Base-by-base conservation (phyloP, 768 basidiomycete species). In the Trametes coccinea region DNA sequence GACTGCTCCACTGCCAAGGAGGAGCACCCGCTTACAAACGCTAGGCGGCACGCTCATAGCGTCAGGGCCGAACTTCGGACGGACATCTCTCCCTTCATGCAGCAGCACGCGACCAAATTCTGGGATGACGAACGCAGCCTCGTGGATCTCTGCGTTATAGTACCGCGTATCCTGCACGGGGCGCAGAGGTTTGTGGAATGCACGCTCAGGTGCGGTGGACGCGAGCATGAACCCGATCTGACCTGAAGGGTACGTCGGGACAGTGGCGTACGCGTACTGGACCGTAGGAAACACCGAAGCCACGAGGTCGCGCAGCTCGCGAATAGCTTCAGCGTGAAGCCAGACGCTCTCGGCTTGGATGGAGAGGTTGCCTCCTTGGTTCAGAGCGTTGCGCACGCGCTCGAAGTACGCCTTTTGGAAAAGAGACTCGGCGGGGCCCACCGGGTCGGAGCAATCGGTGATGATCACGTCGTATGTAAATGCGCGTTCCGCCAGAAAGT, bases 181-280 rank as follows among this genome's bases (percentile, higher is more conserved):
- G 56, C 94, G 85, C 39, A 94, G 66, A 0, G 95, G 89, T 17
- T 80, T 85, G 53, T 79, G 82, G 64, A 99, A 76, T 71, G 90
- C 84, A 52, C 91, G 81, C 29, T 77, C 80, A 11, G 77, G 74
- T 31, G 88, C 88, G 76, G 90, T 94, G 56, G 93, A 88, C 74
- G 90, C 92, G 50, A 98, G 80, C 66, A 95, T 82, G 78, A 95
- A 95, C 22, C 97, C 95, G 69, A 98, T 98, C 72, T 95, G 95
- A 40, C 97, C 97, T n/a, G 92, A 89, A n/a, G 97, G 97, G 76
- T 98, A 98, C 11, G 95, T 97, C 0, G 96, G 96, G 66, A 98
- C 95, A n/a, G 94, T 97, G 62, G 95, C 95, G 77, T 82, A 97
- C 11, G 94, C 97, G 73, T 97, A 99, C 71, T 93, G 89, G 43